These are phyloP conservation scores for Ascochyta clinopodiicola DNA, from an alignment of 2,329 filamentous ascomycete species.

Conservation along the genomic window DNA sequence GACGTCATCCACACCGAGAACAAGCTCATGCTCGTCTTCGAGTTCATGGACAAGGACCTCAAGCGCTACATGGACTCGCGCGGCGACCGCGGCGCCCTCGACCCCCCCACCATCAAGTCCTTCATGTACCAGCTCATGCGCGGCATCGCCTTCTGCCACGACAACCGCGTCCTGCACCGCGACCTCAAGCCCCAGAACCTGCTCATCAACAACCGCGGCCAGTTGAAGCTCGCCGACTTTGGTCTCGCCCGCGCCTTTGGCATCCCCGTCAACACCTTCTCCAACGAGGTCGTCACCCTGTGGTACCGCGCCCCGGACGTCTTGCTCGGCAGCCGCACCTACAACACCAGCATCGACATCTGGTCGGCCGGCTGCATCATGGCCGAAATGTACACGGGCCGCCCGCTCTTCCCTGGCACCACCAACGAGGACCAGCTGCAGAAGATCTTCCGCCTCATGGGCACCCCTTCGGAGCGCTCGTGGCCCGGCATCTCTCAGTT, in stretches of 20 bases:
- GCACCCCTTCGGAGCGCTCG: conserved; percentile 90
- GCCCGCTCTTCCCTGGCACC: conserved; percentile 94
- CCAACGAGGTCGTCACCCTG: conserved; percentile 94
- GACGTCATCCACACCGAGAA: conserved; percentile 99
- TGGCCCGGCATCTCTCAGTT: conserved; percentile 96
- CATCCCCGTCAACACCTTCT: conserved; percentile 97
- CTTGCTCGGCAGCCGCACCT: conserved; percentile 88
- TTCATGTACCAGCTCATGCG: conserved; percentile 98
- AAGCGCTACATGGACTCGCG: conserved; percentile 99
- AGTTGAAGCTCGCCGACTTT: conserved; percentile 93
- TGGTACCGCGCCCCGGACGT: conserved; percentile 99
- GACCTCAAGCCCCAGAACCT: conserved; percentile 97
- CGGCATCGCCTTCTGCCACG: conserved; percentile 97
- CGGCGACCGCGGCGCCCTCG: conserved; percentile 86
- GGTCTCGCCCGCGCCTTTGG: conserved; percentile 93
- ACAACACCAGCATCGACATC: conserved; percentile 99
- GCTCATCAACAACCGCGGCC: conserved; percentile 88
- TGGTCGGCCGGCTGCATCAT: conserved; percentile 99
- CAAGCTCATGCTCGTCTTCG: conserved; percentile 99
- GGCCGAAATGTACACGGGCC: conserved; percentile 98
- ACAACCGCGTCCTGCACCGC: conserved; percentile 93
- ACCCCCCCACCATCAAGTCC: conserved; percentile 91
- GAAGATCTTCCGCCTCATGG: conserved; percentile 98
- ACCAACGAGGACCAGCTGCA: conserved; percentile 98
- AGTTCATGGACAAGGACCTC: conserved; percentile 97